These are phyloP conservation scores for Salix caprea DNA, from an alignment of 345 rosid species.

Conservation along the genomic window DNA sequence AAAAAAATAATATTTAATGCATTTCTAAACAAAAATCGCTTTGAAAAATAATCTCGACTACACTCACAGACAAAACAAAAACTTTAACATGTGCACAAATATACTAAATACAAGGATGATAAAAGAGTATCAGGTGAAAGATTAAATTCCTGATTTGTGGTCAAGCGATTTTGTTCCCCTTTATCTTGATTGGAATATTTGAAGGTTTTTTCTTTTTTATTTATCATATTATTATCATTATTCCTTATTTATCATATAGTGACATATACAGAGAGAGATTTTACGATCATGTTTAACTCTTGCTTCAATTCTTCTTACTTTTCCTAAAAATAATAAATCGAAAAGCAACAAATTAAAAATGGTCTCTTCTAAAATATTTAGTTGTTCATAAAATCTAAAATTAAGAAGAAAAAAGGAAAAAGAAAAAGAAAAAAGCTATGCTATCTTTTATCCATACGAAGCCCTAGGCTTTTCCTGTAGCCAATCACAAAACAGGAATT, in stretches of 20 bases:
- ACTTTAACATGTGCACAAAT: not conserved
- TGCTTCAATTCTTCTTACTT: too few species aligned
- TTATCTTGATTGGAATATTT: not conserved
- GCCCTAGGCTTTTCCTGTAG: not conserved
- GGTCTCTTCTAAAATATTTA: not conserved
- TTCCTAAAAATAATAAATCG: too few species aligned
- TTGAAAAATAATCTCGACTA: too few species aligned
- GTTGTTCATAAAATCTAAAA: not conserved
- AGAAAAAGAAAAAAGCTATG: not conserved
- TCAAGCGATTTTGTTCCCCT: not conserved
- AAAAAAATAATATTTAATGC: too few species aligned
- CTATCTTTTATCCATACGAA: not conserved
- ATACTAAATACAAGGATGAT: not conserved
- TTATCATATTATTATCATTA: not conserved
- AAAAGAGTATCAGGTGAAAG: not conserved
- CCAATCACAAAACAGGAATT: not conserved
- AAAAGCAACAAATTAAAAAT: too few species aligned
- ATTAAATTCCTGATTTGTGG: not conserved
- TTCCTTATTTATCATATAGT: not conserved
- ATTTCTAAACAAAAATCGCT: too few species aligned
- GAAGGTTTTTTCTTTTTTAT: not conserved
- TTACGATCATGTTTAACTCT: too few species aligned
- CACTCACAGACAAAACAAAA: too few species aligned
- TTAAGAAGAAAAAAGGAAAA: not conserved
- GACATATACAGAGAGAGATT: too few species aligned